Conservation (phyloP, 805 yeast genomes). For the Schizosaccharomyces osmophilus region DNA sequence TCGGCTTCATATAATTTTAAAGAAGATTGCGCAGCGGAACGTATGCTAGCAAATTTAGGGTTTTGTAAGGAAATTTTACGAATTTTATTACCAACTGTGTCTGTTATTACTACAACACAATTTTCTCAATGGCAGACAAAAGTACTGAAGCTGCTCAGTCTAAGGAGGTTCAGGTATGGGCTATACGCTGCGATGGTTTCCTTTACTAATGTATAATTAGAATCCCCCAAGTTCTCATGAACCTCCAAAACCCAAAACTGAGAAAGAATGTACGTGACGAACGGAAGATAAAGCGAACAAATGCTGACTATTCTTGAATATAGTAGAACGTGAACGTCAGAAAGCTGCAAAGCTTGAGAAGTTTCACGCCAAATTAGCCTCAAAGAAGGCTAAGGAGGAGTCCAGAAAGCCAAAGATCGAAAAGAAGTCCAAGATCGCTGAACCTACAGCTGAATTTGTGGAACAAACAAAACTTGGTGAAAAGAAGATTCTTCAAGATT, state of each 20-base stretch:
- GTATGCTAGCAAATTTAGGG: too few species aligned
- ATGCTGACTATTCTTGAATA: not conserved
- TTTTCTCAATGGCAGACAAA: not conserved
- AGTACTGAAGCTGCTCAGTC: not conserved
- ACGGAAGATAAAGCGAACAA: too few species aligned
- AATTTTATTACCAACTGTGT: not conserved
- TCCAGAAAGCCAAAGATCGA: conserved; percentile 15
- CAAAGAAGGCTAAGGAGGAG: conserved; percentile 1
- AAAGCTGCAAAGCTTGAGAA: not conserved
- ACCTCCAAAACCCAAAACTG: not conserved
- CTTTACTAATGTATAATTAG: not conserved
- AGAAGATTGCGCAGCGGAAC: too few species aligned
- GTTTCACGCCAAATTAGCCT: not conserved
- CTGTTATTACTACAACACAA: not conserved
- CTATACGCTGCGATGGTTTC: not conserved
- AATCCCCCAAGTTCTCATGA: not conserved
- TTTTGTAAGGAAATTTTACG: too few species aligned
- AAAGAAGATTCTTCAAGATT: conserved; percentile 62
- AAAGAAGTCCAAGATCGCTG: conserved; percentile 47
- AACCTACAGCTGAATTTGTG: conserved; percentile 54
- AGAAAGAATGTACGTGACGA: not conserved
- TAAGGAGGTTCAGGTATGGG: not conserved
- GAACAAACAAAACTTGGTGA: conserved; percentile 75
- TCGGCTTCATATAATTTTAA: too few species aligned
- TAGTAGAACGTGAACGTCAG: conserved; percentile 1